Evolutionary conservation across 306 rosid species (phyloP), one percentile per base, ranked within the genome.

Genomic region (Quercus berberidifolia): DNA sequence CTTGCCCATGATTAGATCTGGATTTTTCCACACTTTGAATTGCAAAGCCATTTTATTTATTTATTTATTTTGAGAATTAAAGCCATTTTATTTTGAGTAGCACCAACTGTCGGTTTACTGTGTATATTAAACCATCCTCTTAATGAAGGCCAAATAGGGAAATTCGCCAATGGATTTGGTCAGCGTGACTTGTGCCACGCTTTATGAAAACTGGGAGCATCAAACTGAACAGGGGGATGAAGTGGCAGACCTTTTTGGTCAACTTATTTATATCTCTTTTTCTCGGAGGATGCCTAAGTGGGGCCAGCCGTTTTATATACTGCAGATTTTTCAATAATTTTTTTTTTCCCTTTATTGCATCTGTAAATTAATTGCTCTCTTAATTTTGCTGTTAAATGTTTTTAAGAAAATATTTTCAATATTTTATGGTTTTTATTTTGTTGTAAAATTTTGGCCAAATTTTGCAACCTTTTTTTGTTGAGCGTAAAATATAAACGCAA

Each of bases 171-270:
- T 1, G 23, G 73, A 65, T 64, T 20, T 31, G 80, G 73, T 31
- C 54, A 51, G 65, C 80, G 74, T 15, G 54, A 52, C 17, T 76
- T 52, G 73, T 76, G 62, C 51, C 49, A 63, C 62, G 30, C 5
- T 43, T 60, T 41, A 8, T 9, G 77, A 73, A 20, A 73, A 55
- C 25, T 67, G 71, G 46, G 31, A 73, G 62, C 35, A 31, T 11
- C 5, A 9, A 58, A 57, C 31, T 41, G 43, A 52, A 23, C 56
- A 5, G 58, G 33, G 15, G 17, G 33, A 23, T 41, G 78, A 23
- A 35, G 77, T 74, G 63, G 68, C 67, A 35, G 21, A 52, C 13
- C 43, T 74, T 57, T 56, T 62, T 38, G 78, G 69, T 74, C 26
- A 26, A 26, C 30, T 26, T 19, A 19, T 9, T 41, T 6, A 67